Evolutionary conservation across 164 flowering plant species (phyloP).

Genomic region (Pachysandra terminalis): DNA sequence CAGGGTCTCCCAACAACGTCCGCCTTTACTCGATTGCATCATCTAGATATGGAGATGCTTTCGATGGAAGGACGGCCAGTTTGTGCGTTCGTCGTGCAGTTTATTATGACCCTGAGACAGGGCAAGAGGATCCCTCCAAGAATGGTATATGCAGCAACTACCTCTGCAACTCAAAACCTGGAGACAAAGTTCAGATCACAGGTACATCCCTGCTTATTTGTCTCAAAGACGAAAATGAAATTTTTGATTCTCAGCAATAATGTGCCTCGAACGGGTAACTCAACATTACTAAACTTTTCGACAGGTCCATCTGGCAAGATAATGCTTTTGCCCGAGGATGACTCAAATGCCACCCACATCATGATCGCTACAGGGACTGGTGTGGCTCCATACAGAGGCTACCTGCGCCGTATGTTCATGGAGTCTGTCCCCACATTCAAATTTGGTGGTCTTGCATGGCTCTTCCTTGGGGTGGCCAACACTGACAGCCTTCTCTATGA

Average conservation of each 20-base stretch:
- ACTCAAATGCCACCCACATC: constrained; percentile 92
- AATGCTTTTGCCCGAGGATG: constrained; percentile 89
- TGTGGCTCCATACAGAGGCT: constrained; percentile 91
- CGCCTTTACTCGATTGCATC: constrained; percentile 98
- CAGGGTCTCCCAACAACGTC: constrained; percentile 81
- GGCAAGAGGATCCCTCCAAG: constrained; percentile 93
- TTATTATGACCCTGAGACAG: constrained; percentile 92
- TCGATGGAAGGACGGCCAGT: constrained; percentile 92
- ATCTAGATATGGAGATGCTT: constrained; percentile 88
- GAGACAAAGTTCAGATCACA: constrained; percentile 80
- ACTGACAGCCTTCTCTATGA: too few relatives aligned
- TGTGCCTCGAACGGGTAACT: too few relatives aligned
- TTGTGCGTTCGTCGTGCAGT: constrained; percentile 97
- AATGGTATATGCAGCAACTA: constrained; percentile 91
- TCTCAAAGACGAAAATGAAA: not conserved
- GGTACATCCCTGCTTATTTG: constrained; percentile 37
- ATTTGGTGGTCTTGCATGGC: constrained; percentile 93
- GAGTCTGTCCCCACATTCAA: constrained; percentile 72
- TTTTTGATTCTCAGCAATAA: not conserved
- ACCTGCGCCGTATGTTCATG: constrained; percentile 99
- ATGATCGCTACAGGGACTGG: constrained; percentile 99
- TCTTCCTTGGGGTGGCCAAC: constrained; percentile 97
- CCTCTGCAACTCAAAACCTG: constrained; percentile 91
- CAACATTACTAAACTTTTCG: not conserved
- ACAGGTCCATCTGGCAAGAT: constrained; percentile 96